phyloP scores from a whole-genome alignment of 306 rosid genomes.

The Castanea crenata region DNA sequence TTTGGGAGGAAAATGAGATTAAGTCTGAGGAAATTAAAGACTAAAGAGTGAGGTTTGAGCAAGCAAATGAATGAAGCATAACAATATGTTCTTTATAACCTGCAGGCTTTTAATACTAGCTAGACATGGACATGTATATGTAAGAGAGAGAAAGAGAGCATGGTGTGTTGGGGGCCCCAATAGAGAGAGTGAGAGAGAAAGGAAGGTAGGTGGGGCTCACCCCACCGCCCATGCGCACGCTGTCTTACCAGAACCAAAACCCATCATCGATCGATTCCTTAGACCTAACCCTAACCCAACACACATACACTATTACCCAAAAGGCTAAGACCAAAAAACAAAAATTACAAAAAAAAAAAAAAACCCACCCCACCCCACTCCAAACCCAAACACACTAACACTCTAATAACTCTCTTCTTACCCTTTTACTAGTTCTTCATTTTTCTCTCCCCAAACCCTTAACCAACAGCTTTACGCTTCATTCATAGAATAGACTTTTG shows the following conservation, averaged over 20 bases:
- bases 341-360: too few relatives aligned
- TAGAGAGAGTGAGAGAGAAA: neutral
- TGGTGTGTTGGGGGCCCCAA: constrained; percentile 35
- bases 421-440: constrained; percentile 10
- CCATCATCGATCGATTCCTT: constrained; percentile 59
- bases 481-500: constrained; percentile 5
- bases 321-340: neutral
- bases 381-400: constrained; percentile 11
- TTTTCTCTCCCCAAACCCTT: constrained; percentile 46
- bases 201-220: constrained; percentile 46
- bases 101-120: constrained; percentile 27
- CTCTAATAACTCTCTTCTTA: constrained; percentile 22
- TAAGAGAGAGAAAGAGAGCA: constrained; percentile 19
- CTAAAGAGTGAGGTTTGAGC: constrained; percentile 12
- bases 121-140: constrained; percentile 7
- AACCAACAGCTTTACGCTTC: constrained; percentile 31
- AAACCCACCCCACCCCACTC: constrained; percentile 32
- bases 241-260: constrained; percentile 57
- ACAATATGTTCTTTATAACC: constrained; percentile 15
- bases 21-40: neutral
- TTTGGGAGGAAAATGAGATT: neutral
- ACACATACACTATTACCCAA: constrained; percentile 16
- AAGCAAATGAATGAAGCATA: constrained; percentile 13
- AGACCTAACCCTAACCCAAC: constrained; percentile 88
- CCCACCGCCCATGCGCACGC: constrained; percentile 85